phyloP scores from a whole-genome alignment of 2,329 filamentous ascomycete genomes.

The Aspergillus fijiensis region DNA sequence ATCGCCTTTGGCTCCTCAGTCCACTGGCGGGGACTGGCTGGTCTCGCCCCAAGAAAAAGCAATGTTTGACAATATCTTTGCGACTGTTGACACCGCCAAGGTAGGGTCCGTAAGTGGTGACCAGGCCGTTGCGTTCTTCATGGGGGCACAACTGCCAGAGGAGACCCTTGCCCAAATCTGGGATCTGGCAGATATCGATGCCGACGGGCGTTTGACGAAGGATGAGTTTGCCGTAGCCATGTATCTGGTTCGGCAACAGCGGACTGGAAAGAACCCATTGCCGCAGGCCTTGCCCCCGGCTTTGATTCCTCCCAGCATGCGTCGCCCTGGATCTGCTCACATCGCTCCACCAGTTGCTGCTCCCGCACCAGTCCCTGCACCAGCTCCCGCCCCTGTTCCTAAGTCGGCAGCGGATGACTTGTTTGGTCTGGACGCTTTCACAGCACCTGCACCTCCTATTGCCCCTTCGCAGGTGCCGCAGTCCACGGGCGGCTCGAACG shows the following conservation, averaged over 20 bases:
- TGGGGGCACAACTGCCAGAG: constrained; percentile 84
- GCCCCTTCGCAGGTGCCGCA: constrained; percentile 61
- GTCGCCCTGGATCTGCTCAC: constrained; percentile 49
- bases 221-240: constrained; percentile 98
- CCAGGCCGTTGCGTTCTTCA: constrained; percentile 91
- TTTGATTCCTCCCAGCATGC: constrained; percentile 82
- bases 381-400: constrained; percentile 52
- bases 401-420: constrained; percentile 90
- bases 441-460: constrained; percentile 51
- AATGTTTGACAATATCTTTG: constrained; percentile 84
- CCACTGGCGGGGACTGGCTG: constrained; percentile 71
- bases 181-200: constrained; percentile 94
- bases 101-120: constrained; percentile 88
- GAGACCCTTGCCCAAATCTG: constrained; percentile 91
- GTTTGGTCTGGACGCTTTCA: constrained; percentile 81
- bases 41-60: constrained; percentile 80
- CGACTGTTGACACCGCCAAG: constrained; percentile 74
- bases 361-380: constrained; percentile 46
- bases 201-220: constrained; percentile 76
- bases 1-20: constrained; percentile 53
- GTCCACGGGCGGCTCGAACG: constrained; percentile 70
- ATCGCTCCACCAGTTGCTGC: constrained; percentile 40
- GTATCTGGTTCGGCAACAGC: constrained; percentile 91
- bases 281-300: constrained; percentile 77
- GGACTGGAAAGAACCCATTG: constrained; percentile 68